Evolutionary conservation across 306 rosid genomes (phyloP).

Genomic region (Vigna angularis): DNA sequence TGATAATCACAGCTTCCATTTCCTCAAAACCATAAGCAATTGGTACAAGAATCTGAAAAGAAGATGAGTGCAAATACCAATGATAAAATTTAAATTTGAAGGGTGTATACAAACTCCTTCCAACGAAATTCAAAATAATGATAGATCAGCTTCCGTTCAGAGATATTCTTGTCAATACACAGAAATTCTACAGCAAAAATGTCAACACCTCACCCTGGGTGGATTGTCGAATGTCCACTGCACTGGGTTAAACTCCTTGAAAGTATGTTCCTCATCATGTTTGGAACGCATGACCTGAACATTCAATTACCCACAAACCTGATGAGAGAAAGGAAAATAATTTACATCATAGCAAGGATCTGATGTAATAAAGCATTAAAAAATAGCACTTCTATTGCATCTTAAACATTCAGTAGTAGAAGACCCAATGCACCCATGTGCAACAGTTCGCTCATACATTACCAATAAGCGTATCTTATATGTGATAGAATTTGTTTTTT

Average conservation of each 20-base stretch:
- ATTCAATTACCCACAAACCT: constrained; percentile 32
- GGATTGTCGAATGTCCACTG: constrained; percentile 72
- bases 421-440: constrained; percentile 3
- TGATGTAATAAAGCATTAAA: constrained; percentile 1
- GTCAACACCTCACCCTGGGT: constrained; percentile 68
- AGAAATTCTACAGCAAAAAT: constrained; percentile 4
- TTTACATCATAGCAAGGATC: constrained; percentile 1
- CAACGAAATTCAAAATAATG: constrained; percentile 4
- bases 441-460: not conserved
- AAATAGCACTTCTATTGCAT: constrained; percentile 1
- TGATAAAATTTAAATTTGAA: not conserved
- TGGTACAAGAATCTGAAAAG: constrained; percentile 86
- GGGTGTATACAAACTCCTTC: not conserved
- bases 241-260: constrained; percentile 73
- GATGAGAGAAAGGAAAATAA: constrained; percentile 13
- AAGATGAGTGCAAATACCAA: constrained; percentile 37
- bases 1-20: constrained; percentile 89
- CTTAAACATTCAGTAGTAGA: constrained; percentile 6
- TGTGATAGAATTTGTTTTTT: not conserved
- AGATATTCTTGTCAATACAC: constrained; percentile 3
- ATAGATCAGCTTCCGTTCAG: constrained; percentile 15
- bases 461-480: constrained; percentile 6
- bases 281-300: constrained; percentile 77
- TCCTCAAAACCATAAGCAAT: constrained; percentile 90
- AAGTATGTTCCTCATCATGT: constrained; percentile 70